phyloP scores from a whole-genome alignment of 2,329 filamentous ascomycete genomes.

The Pezicula neosporulosa region DNA sequence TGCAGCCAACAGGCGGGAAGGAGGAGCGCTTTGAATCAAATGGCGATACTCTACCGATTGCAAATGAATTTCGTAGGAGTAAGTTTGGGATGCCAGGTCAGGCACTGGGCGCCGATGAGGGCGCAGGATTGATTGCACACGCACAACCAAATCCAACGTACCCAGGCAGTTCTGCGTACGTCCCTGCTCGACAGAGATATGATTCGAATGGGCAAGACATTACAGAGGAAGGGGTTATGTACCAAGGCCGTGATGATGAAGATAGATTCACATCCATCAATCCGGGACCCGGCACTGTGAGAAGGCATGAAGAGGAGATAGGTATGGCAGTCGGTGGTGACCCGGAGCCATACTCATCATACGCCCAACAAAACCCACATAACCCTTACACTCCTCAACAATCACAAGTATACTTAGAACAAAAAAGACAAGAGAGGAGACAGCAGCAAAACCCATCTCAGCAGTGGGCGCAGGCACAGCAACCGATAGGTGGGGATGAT shows the following conservation, averaged over 20 bases:
- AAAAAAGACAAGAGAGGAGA: background rate
- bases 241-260: background rate
- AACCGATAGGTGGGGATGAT: background rate
- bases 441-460: background rate
- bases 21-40: conserved; percentile 16
- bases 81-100: conserved; percentile 20
- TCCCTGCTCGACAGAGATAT: conserved; percentile 25
- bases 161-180: conserved; percentile 14
- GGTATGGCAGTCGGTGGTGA: background rate
- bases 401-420: background rate
- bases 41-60: conserved; percentile 19
- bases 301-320: background rate
- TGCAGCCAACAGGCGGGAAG: conserved; percentile 8
- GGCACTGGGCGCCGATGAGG: conserved; percentile 20
- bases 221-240: background rate
- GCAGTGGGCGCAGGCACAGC: background rate
- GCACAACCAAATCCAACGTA: conserved; percentile 26
- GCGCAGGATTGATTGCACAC: conserved; percentile 23
- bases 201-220: conserved; percentile 23
- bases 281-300: background rate
- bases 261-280: background rate
- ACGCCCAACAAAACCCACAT: background rate
- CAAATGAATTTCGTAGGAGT: conserved; percentile 25
- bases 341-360: background rate
- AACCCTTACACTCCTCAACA: background rate